Base-by-base conservation (phyloP, 139 green algal genomes). In the Chlorella sorokiniana region DNA sequence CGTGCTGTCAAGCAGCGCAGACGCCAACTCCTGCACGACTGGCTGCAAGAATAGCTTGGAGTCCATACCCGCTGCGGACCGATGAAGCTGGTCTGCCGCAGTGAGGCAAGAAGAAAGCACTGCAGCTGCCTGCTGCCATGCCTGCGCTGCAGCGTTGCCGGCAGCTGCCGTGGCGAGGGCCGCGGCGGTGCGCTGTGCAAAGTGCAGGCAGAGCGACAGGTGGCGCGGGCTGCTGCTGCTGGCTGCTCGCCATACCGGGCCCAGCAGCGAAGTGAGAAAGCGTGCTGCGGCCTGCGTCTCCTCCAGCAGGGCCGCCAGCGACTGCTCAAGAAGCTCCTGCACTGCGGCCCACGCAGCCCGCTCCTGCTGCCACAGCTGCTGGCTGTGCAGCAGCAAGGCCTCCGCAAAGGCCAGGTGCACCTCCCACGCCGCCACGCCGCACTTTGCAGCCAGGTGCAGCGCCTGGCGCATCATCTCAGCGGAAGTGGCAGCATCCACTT, bases 11-110 rank as follows among this genome's bases (percentile, higher is more conserved):
- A 33, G 16, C 63, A 4, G 9, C 33, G 40, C 48, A 18, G 45
- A 31, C 14, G 35, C 75, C 51, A 85, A 18, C n/a, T 59, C 59
- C 41, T 71, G 63, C 79, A 84, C 42, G 31, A 59, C 25, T 1
- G 79, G 79, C 41, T 76, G 45, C 33, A 84, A 23, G 25, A 84
- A 78, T 6, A 70, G 31, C 25, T 70, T 78, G 11, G 71, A 67
- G 22, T 84, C 67, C 0, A 76, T 38, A 11, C 48, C 35, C 27
- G 20, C 35, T 25, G 33, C 35, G 1, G 48, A 42, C 23, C 16
- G 11, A 4, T 35, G 10, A 31, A 84, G 79, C 35, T 52, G 42
- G 25, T 63, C 59, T 37, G 42, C 69, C 5, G 68, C 79, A 23
- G 10, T 23, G 0, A 33, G 16, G 27, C 45, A 67, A 7, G 25